A percentile compares a stretch with the other conserved stretches of the same genome.
phyloP scores from a whole-genome alignment of 768 basidiomycete genomes.

The Mycena filopes region DNA sequence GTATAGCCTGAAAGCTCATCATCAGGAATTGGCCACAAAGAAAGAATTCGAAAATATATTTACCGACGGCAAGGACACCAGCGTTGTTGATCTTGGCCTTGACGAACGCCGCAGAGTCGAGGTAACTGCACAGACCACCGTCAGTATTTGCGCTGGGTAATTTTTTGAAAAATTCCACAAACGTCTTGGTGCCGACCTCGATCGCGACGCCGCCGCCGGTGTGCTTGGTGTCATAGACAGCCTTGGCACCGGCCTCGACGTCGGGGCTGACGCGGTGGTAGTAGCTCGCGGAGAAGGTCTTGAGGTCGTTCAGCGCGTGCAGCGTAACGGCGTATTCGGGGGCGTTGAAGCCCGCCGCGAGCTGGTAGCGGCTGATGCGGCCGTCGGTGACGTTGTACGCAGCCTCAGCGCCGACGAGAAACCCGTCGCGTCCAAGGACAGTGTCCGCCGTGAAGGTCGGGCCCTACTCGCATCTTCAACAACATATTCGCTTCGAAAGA shows the following conservation, averaged over 20 bases:
- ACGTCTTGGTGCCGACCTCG: slow-evolving; percentile 97
- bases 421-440: slow-evolving; percentile 95
- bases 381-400: slow-evolving; percentile 97
- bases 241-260: slow-evolving; percentile 96
- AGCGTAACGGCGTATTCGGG: slow-evolving; percentile 95
- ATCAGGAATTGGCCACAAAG: slow-evolving; percentile 28
- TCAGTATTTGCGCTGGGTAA: slow-evolving; percentile 3
- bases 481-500: slow-evolving; percentile 18
- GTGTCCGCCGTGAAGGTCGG: slow-evolving; percentile 97
- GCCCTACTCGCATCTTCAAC: slow-evolving; percentile 62
- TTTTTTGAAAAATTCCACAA: slow-evolving; percentile 40
- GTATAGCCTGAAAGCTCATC: slow-evolving; percentile 76
- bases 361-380: slow-evolving; percentile 90
- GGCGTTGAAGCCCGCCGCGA: slow-evolving; percentile 94
- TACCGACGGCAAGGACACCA: slow-evolving; percentile 89
- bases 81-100: slow-evolving; percentile 99
- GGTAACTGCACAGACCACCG: slow-evolving; percentile 61
- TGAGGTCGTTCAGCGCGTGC: slow-evolving; percentile 95
- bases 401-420: slow-evolving; percentile 96
- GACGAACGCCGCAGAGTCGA: slow-evolving; percentile 90
- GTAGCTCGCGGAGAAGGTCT: slow-evolving; percentile 94
- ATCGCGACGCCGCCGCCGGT: slow-evolving; percentile 87
- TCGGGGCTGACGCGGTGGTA: slow-evolving; percentile 95
- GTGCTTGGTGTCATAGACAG: slow-evolving; percentile 94
- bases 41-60: slow-evolving; percentile 28